Conservation (phyloP, 164 flowering plant species). For the Amborella trichopoda region DNA sequence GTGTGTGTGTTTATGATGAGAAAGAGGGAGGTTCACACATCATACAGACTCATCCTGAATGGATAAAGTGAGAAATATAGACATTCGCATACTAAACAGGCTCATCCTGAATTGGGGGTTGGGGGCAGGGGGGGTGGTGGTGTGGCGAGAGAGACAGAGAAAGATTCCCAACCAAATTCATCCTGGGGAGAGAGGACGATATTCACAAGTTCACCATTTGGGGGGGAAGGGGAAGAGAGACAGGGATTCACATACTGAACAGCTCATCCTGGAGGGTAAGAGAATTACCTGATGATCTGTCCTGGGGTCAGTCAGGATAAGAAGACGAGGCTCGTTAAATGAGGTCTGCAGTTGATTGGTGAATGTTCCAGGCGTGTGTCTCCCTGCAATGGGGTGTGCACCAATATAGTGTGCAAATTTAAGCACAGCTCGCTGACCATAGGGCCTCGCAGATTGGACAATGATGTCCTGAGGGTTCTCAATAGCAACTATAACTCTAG, state of each 20-base stretch:
- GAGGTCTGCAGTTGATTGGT: conserved; percentile 83
- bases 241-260: too few relatives aligned
- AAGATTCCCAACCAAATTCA: too few relatives aligned
- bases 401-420: conserved; percentile 85
- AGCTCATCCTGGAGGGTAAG: too few relatives aligned
- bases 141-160: too few relatives aligned
- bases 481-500: conserved; percentile 80
- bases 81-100: background rate
- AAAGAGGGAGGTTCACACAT: background rate
- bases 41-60: background rate
- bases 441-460: conserved; percentile 89
- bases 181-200: too few relatives aligned
- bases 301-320: conserved; percentile 76
- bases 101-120: too few relatives aligned
- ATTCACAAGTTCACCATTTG: too few relatives aligned
- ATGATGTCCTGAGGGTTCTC: conserved; percentile 86
- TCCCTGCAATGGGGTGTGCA: conserved; percentile 70
- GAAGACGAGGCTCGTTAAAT: conserved; percentile 69
- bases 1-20: too few relatives aligned
- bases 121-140: too few relatives aligned
- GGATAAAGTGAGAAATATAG: background rate
- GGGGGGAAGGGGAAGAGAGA: too few relatives aligned
- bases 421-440: conserved; percentile 84
- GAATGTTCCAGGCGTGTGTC: conserved; percentile 90
- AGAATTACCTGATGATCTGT: conserved; percentile 39